Base-by-base conservation (phyloP, 768 basidiomycete genomes). In the Tubosaeta sp. region DNA sequence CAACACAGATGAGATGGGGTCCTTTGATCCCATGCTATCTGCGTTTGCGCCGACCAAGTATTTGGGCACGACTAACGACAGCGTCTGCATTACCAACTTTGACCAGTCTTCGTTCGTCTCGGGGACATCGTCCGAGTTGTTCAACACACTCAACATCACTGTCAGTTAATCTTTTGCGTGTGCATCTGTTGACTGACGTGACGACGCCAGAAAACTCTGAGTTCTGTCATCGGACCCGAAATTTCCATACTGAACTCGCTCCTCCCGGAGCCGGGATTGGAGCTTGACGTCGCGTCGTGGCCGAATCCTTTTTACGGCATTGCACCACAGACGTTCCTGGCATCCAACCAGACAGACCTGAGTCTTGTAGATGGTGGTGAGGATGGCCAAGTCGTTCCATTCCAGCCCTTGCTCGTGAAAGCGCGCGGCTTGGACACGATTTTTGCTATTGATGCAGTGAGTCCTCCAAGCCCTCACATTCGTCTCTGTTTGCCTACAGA, bases 351-450 rank as follows among this genome's bases (percentile, higher is more conserved):
- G 54, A 59, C 49, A 10, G 54, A 71, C 22, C 61, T 77, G 0
- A 53, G 52, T 32, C 43, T 76, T 6, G 67, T 69, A 30, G 74
- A 76, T 44, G 76, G 75, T 22, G 76, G 75, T 8, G 68, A 70
- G 50, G 67, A 73, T 39, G 74, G 74, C 13, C 69, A 76, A 54
- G 57, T 74, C 44, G 63, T 79, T 32, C 78, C 80, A 4, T 27
- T 80, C 16, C 75, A 76, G 44, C 81, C 81, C 2, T 68, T 82
- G 34, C 69, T 81, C 12, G 71, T 78, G 43, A 64, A 71, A 34
- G 69, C 69, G 21, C 74, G 80, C 39, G 65, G 58, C 0, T 58
- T 81, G 46, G 81, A 82, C 51, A 70, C 72, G 7, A 75, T 82
- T 56, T 43, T 82, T 29, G 78, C 77, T 0, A 72, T 81, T 41